phyloP scores from a whole-genome alignment of 163 green algal species.

The Prototheca stagnorum region DNA sequence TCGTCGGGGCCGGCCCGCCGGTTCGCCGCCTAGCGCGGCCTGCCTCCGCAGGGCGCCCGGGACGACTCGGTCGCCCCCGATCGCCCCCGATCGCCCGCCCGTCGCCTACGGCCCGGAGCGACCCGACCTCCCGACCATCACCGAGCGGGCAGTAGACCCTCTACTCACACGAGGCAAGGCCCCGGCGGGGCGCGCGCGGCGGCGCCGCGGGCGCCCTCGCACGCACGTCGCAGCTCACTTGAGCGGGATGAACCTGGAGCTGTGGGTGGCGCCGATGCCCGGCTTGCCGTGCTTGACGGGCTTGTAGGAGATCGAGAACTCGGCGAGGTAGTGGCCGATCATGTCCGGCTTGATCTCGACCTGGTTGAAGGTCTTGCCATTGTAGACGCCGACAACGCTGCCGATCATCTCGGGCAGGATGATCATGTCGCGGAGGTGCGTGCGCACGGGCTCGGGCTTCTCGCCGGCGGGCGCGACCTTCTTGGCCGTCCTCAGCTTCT shows the following conservation, averaged over 20 bases:
- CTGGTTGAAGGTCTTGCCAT: conserved; percentile 99
- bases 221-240: too few species aligned
- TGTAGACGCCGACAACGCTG: conserved; percentile 94
- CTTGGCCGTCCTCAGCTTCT: conserved; percentile 94
- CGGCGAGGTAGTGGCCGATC: conserved; percentile 94
- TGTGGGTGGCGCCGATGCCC: conserved; percentile 88
- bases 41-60: too few species aligned
- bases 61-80: too few species aligned
- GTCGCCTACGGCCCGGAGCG: too few species aligned
- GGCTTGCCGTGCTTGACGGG: conserved; percentile 92
- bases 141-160: too few species aligned
- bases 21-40: too few species aligned
- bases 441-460: conserved; percentile 96
- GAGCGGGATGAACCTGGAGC: conserved; percentile 84
- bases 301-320: conserved; percentile 99
- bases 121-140: too few species aligned
- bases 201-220: too few species aligned
- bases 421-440: conserved; percentile 98
- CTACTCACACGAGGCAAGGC: too few species aligned
- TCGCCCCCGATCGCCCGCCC: too few species aligned
- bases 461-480: conserved; percentile 61
- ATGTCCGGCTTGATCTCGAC: conserved; percentile 96
- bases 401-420: conserved; percentile 99
- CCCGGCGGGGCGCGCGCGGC: too few species aligned
- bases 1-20: too few species aligned